These are phyloP conservation scores for Citrus medica DNA, from an alignment of 345 rosid genomes.

Conservation along the genomic window DNA sequence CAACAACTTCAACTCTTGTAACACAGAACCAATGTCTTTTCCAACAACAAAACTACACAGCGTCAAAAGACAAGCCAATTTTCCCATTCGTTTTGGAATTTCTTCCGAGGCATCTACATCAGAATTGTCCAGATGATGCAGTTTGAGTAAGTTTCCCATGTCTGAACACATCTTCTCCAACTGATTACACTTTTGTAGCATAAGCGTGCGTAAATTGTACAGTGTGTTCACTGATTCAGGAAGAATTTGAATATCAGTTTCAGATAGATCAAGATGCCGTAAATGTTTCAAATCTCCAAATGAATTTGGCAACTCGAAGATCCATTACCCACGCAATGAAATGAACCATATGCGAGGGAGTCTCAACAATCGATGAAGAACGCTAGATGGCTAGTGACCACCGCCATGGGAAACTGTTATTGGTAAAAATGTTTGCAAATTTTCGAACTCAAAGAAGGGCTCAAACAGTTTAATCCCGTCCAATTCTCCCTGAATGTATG, in stretches of 20 bases:
- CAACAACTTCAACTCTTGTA: not conserved
- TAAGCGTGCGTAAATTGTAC: not conserved
- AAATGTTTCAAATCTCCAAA: constrained; percentile 3
- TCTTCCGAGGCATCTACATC: not conserved
- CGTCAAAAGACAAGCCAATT: not conserved
- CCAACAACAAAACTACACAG: constrained; percentile 16
- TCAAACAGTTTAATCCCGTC: not conserved
- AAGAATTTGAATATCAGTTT: not conserved
- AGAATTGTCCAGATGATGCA: not conserved
- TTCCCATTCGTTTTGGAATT: not conserved
- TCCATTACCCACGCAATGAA: not conserved
- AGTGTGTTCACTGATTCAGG: constrained; percentile 1
- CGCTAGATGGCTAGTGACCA: not conserved
- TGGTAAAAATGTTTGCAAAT: not conserved
- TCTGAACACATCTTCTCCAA: constrained; percentile 1
- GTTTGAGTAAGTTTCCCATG: constrained; percentile 6
- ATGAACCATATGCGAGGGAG: not conserved
- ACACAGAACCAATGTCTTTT: not conserved
- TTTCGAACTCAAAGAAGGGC: not conserved
- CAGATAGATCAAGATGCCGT: not conserved
- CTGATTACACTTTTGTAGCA: not conserved
- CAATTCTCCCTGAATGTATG: not conserved
- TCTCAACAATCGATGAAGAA: not conserved
- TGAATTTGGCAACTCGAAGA: not conserved
- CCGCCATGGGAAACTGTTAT: not conserved